Evolutionary conservation across 768 basidiomycete species (phyloP), one percentile per base, ranked within the genome.

Genomic region (Gloeopeniophorella convolvens): DNA sequence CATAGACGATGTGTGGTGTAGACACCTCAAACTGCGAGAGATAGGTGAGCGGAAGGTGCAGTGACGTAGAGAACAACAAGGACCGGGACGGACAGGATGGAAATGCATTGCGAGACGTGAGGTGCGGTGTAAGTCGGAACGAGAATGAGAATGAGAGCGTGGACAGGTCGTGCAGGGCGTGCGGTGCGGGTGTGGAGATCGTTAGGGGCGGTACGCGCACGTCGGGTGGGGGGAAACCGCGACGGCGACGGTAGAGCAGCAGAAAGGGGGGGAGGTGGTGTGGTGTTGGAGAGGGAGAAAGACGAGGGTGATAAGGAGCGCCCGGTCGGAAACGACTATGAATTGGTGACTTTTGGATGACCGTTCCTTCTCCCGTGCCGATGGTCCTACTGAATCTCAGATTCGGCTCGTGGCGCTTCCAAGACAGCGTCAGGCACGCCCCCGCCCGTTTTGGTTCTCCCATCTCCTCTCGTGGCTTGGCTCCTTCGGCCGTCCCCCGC

Each of bases 1-100:
- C 79, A 72, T 90, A 91, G 45, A 77, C 73, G 57, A 93, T 74
- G 67, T 92, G 89, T 24, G 84, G 77, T 24, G 74, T 77, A 4
- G 79, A 79, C 20, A 82, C 77, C 53, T 83, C 78, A 62, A 85
- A 79, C 63, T 73, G 42, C 24, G 48, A 42, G 31, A 20, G 33
- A 47, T 55, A 52, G 33, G 12, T 51, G 41, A 44, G 41, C 15
- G 8, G 13, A 13, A 39, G 13, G 35, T 11, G 23, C 20, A 45
- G 50, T 49, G 21, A 35, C 12, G 8, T 12, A 15, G 24, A 15
- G 11, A 18, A 3, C 31, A 21, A 31, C 6, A 37, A 2, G 13
- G 21, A 10, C 6, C 8, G 43, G 42, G 42, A 64, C 74, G 56
- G 49, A 79, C 78, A 35, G 76, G 78, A 56, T 76, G 63, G 56